These are phyloP conservation scores for Ploettnerulaceae sp. DNA, from an alignment of 2,329 filamentous ascomycete genomes.

Conservation along the genomic window DNA sequence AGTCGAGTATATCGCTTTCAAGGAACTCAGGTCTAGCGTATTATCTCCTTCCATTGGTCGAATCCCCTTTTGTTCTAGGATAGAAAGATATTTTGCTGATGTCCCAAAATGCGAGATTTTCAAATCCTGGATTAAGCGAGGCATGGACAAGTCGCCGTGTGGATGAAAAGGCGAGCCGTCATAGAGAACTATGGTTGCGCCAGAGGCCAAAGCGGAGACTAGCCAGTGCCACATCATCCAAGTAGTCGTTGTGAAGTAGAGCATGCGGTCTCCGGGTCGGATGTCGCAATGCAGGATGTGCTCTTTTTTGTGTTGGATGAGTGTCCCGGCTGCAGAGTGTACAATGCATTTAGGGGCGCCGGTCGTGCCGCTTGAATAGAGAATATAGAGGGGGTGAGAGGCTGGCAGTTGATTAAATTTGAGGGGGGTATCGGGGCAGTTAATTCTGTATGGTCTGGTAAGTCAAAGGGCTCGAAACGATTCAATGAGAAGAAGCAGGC, in stretches of 20 bases:
- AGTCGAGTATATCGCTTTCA: conserved; percentile 89
- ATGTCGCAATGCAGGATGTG: conserved; percentile 85
- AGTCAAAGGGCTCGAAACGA: conserved; percentile 23
- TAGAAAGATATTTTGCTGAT: conserved; percentile 85
- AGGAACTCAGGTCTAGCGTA: conserved; percentile 52
- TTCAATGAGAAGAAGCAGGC: not conserved
- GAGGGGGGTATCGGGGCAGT: conserved; percentile 37
- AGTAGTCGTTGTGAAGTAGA: conserved; percentile 92
- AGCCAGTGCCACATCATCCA: conserved; percentile 99
- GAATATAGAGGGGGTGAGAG: conserved; percentile 86
- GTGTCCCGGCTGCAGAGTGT: conserved; percentile 81
- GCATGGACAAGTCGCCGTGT: conserved; percentile 74
- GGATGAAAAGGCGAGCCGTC: conserved; percentile 87
- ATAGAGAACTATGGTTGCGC: conserved; percentile 81
- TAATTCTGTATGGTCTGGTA: conserved; percentile 30
- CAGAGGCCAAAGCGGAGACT: conserved; percentile 76
- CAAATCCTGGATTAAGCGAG: conserved; percentile 73
- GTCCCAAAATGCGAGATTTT: conserved; percentile 91
- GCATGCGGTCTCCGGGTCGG: conserved; percentile 63
- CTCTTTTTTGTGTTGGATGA: conserved; percentile 97
- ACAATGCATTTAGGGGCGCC: conserved; percentile 87
- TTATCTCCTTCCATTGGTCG: conserved; percentile 46
- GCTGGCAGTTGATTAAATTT: conserved; percentile 74
- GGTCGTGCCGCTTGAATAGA: conserved; percentile 92
- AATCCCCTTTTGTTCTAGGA: conserved; percentile 75